phyloP scores from a whole-genome alignment of 345 rosid species.

The Lepidium africanum region DNA sequence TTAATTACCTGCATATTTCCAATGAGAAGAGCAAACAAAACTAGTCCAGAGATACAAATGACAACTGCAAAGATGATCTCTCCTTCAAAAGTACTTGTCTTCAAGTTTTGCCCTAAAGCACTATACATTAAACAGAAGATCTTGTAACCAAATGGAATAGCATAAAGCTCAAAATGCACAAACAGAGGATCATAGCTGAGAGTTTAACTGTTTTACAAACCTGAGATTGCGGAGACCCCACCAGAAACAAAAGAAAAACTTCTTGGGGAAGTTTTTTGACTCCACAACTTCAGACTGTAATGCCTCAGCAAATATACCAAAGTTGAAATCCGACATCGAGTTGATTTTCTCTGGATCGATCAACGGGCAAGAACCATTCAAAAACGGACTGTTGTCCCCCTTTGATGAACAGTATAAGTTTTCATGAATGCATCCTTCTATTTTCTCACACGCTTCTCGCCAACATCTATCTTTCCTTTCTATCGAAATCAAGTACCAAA shows the following conservation, averaged over 20 bases:
- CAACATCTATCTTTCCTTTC: slow-evolving; percentile 36
- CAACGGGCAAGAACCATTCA: slow-evolving; percentile 20
- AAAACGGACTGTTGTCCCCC: neutral
- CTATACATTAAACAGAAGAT: slow-evolving; percentile 17
- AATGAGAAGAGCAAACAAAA: slow-evolving; percentile 51
- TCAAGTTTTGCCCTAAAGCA: slow-evolving; percentile 49
- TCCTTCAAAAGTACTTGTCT: slow-evolving; percentile 42
- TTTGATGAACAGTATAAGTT: slow-evolving; percentile 2
- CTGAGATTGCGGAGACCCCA: slow-evolving; percentile 40
- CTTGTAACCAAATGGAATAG: neutral
- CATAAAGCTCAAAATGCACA: neutral
- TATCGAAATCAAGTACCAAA: slow-evolving; percentile 36
- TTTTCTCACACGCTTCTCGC: slow-evolving; percentile 28
- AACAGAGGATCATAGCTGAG: neutral
- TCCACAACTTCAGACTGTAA: slow-evolving; percentile 31
- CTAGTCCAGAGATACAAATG: slow-evolving; percentile 42
- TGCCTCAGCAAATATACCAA: slow-evolving; percentile 33
- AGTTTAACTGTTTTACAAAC: slow-evolving; percentile 8
- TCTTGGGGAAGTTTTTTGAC: slow-evolving; percentile 22
- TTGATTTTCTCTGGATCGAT: slow-evolving; percentile 17
- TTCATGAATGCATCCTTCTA: neutral
- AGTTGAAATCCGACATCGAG: slow-evolving; percentile 23
- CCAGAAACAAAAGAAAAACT: slow-evolving; percentile 33
- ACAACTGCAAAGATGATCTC: slow-evolving; percentile 42
- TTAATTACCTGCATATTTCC: slow-evolving; percentile 55